Evolutionary conservation across 148 eudicot species (phyloP), one percentile per base, ranked within the genome.

Genomic region (Nepenthes mirabilis): DNA sequence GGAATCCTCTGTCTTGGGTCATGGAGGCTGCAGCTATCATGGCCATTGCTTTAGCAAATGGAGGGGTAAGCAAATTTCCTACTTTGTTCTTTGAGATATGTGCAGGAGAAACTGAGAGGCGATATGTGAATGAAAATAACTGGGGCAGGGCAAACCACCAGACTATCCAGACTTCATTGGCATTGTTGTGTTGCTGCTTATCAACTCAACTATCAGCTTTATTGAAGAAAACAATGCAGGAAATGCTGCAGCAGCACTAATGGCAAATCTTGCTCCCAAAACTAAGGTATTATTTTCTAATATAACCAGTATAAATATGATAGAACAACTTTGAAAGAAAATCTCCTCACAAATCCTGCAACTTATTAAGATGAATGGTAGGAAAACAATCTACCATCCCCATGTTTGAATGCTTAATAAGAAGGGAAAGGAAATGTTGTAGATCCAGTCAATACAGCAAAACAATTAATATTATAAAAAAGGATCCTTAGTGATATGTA

Each of bases 1-100:
- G 95, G 95, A 87, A 87, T 69, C 95, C 95, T 48, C 65, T 87
- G 23, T 84, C 95, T 79, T 84, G 95, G 95, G 90, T 84, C 40
- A 87, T 87, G 95, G 95, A 84, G 55, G 32, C 37, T 33, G 95
- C 95, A 61, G 95, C 95, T 11, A 65, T 84, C 36, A 87, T 87
- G 90, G 95, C 95, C 52, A 82, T 87, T 52, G 88, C 36, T 35
- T 65, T 87, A 47, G 90, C 87, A 6, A 74, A 84, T 60, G 90
- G 95, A 62, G 90, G 85, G 61, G 82, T 78, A 74, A 33, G 33
- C 36, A 11, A 23, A 37, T 35, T 35, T 7, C 14, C 36, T 33
- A 35, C 36, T 23, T 35, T 3, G 23, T 36, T 9, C 33, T 23
- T 23, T 23, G 23, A 23, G 23, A 23, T 23, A 23, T 23, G 23